Evolutionary conservation across 805 yeast species (phyloP).

Genomic region (Candida cerambycidarum): DNA sequence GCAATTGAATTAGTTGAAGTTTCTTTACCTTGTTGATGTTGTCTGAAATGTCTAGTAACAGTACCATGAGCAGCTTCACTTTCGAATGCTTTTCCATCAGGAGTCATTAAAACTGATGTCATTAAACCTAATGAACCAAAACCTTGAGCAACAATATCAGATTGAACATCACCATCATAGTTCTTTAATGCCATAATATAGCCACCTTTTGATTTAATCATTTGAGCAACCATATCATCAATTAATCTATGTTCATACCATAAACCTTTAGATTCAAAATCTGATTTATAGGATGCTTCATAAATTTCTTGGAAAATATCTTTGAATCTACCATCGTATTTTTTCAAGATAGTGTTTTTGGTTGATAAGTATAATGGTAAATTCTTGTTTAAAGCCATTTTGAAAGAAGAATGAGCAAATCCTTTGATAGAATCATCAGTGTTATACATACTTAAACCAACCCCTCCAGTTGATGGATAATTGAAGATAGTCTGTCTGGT

Average conservation of each 20-base stretch:
- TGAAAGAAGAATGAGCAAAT: constrained; percentile 79
- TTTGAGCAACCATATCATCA: constrained; percentile 88
- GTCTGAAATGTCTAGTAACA: constrained; percentile 83
- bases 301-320: constrained; percentile 73
- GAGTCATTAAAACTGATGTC: constrained; percentile 81
- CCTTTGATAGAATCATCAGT: constrained; percentile 76
- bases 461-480: constrained; percentile 72
- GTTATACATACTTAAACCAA: constrained; percentile 80
- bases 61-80: constrained; percentile 89
- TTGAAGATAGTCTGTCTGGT: constrained; percentile 56
- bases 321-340: constrained; percentile 80
- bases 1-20: constrained; percentile 86
- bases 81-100: constrained; percentile 85
- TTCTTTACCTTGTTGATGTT: constrained; percentile 76
- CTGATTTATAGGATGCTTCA: constrained; percentile 53
- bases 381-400: constrained; percentile 63
- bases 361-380: constrained; percentile 70
- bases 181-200: constrained; percentile 78
- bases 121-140: constrained; percentile 81
- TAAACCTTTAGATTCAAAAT: constrained; percentile 61
- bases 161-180: constrained; percentile 85
- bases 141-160: constrained; percentile 85
- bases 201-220: constrained; percentile 84
- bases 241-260: constrained; percentile 80
- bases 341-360: constrained; percentile 78